These are phyloP conservation scores for Coniochaeta sp. DNA, from an alignment of 2,329 filamentous ascomycete species.

Conservation along the genomic window DNA sequence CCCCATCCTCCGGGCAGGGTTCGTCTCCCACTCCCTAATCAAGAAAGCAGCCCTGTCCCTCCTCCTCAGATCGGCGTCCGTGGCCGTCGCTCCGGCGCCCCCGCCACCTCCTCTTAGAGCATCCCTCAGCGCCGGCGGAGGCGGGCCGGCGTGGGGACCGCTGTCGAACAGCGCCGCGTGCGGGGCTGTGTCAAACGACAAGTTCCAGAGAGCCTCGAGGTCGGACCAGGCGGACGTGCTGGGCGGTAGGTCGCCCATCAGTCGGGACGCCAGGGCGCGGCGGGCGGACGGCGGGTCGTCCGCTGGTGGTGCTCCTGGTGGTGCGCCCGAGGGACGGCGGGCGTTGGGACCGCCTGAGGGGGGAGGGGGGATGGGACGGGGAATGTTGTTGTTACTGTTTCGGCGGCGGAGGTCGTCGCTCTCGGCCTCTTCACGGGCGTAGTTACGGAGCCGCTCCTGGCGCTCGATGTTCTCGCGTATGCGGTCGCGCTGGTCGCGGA, in stretches of 20 bases:
- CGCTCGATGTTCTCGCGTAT: conserved; percentile 21
- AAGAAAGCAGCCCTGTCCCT: conserved; percentile 14
- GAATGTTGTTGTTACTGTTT: too few relatives aligned
- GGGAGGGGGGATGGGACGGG: too few relatives aligned
- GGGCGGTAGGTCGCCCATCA: conserved; percentile 8
- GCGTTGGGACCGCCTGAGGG: neutral
- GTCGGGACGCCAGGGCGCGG: conserved; percentile 13
- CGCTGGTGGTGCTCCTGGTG: conserved; percentile 7
- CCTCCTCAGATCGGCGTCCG: conserved; percentile 8
- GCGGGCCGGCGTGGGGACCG: too few relatives aligned
- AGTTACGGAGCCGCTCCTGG: conserved; percentile 12
- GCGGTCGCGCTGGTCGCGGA: conserved; percentile 24
- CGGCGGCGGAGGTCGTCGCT: neutral
- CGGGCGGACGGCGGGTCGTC: conserved; percentile 6
- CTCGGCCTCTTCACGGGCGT: conserved; percentile 16
- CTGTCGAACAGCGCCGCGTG: neutral
- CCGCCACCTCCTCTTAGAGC: too few relatives aligned
- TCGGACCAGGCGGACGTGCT: conserved; percentile 29
- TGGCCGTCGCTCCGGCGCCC: too few relatives aligned
- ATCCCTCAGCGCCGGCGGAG: too few relatives aligned
- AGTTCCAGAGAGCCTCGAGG: conserved; percentile 34
- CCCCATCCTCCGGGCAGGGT: conserved; percentile 19
- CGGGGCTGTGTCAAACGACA: conserved; percentile 18
- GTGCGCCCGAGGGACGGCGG: neutral
- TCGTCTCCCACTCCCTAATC: conserved; percentile 21